Base-by-base conservation (phyloP, 2,329 filamentous ascomycete genomes). In the Periconia macrospinosa region DNA sequence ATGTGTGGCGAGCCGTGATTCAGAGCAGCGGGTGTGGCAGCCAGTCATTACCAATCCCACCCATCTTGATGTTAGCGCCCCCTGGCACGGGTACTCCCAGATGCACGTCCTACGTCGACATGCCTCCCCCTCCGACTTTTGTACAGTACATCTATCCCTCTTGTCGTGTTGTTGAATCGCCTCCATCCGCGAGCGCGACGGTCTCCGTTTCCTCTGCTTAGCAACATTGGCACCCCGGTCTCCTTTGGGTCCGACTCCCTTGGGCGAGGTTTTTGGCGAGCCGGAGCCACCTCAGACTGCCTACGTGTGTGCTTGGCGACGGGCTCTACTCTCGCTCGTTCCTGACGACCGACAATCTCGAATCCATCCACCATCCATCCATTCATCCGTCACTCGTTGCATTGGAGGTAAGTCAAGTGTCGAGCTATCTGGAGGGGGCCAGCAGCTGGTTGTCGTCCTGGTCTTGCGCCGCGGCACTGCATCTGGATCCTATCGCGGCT, bases 241-340 rank as follows among this genome's bases (percentile, higher is more conserved):
- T 58, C 51, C 56, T 47, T 52, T 37, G n/a, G n/a, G n/a, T n/a
- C n/a, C n/a, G n/a, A n/a, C 55, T 58, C 51, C 56, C 45, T 52
- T 37, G 33, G 33, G 33, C 11, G 33, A 37, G 35, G 55, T 56
- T 54, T 44, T 63, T 65, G 60, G 66, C 62, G 61, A 59, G 48
- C 53, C 57, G 58, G 60, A 62, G 67, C 62, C 70, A 71, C 67
- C 67, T 68, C 66, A 69, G 58, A 60, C 58, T 60, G 66, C 62
- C 64, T 63, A 68, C 66, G 65, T 66, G 63, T 65, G 62, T 57
- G 55, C 70, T 73, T 72, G 69, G 70, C 69, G 60, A 52, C 54
- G 54, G 63, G 66, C 62, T 64, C 67, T 64, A 56, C 62, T 63
- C 67, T 68, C 69, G 62, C 61, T 61, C 65, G 56, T 61, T 65